Evolutionary conservation across 495 filamentous ascomycete species (phyloP).

Genomic region (Trypethelium eluteriae): DNA sequence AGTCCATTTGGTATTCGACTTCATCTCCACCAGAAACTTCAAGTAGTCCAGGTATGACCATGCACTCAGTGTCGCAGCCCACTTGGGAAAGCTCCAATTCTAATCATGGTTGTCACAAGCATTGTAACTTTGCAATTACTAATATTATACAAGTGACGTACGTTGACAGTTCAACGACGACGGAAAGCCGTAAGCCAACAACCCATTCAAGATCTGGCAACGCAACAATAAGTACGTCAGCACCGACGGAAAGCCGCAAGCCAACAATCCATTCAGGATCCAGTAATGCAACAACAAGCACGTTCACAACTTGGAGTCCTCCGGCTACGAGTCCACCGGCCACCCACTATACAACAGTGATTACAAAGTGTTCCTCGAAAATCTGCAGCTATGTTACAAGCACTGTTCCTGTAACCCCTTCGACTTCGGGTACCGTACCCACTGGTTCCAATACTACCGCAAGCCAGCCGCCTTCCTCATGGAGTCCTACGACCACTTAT

Average conservation of each 20-base stretch:
- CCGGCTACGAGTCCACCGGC: neutral
- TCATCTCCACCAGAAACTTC: neutral
- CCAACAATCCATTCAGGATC: neutral
- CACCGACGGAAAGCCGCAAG: neutral
- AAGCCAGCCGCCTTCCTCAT: too few species aligned
- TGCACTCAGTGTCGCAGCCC: neutral
- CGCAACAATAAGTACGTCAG: neutral
- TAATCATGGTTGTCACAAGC: neutral
- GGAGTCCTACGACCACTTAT: too few species aligned
- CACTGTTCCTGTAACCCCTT: neutral
- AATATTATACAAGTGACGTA: slow-evolving; percentile 5
- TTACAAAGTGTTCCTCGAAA: neutral
- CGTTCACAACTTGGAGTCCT: neutral
- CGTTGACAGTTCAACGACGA: neutral
- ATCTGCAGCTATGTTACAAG: neutral
- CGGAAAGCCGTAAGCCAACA: neutral
- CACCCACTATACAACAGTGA: neutral
- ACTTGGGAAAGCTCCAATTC: neutral
- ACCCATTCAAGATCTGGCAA: neutral
- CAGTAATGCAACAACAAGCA: neutral
- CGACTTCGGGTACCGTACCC: neutral
- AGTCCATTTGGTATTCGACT: neutral
- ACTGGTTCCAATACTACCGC: neutral
- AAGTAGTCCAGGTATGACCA: neutral
- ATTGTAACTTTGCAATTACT: neutral